Percentiles rank a stretch among this genome's conserved stretches.
These are phyloP conservation scores for Euphorbia corollata DNA, from an alignment of 441 rosid genomes.

Conservation along the genomic window DNA sequence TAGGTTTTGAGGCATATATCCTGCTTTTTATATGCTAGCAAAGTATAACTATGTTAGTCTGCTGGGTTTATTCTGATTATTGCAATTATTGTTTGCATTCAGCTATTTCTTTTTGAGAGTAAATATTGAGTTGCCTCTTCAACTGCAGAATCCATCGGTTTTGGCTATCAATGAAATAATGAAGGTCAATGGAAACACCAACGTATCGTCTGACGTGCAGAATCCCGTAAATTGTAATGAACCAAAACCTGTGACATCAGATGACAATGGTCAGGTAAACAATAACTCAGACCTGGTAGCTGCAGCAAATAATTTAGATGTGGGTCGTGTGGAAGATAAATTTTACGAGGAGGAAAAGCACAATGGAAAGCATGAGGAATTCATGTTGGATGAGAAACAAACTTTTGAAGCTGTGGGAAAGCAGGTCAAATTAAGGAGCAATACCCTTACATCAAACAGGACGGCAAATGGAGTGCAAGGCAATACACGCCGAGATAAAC, in stretches of 20 bases:
- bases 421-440: conserved; percentile 46
- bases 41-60: not conserved
- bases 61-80: not conserved
- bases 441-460: conserved; percentile 41
- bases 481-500: conserved; percentile 32
- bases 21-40: not conserved
- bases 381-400: conserved; percentile 27
- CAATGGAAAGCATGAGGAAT: conserved; percentile 25
- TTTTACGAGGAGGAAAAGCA: conserved; percentile 26
- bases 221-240: conserved; percentile 17
- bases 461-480: conserved; percentile 41
- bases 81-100: conserved; percentile 1
- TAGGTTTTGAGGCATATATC: not conserved
- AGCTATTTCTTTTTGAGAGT: conserved; percentile 11
- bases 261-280: conserved; percentile 16
- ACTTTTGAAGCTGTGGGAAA: conserved; percentile 31
- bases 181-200: conserved; percentile 23
- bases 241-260: conserved; percentile 19
- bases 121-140: conserved; percentile 1
- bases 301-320: conserved; percentile 18
- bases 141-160: conserved; percentile 33
- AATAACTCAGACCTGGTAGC: conserved; percentile 21
- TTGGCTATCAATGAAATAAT: conserved; percentile 20
- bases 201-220: conserved; percentile 18
- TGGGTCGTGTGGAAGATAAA: conserved; percentile 19